Base-by-base conservation (phyloP, 148 eudicot species). In the Heliamphora exappendiculata region DNA sequence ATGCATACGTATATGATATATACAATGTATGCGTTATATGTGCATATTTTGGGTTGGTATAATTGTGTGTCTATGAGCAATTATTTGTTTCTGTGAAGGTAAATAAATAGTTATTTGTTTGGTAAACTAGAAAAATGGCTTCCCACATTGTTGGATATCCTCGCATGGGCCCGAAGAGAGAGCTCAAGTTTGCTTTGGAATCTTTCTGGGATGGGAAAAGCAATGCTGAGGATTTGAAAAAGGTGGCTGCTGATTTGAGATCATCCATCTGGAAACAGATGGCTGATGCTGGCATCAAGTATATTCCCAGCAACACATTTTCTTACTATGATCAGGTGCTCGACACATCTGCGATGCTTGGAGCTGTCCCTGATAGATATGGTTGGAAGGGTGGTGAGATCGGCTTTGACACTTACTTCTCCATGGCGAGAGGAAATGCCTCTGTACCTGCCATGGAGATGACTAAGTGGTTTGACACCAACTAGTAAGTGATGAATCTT, bases 391-490 rank as follows among this genome's bases (percentile, higher is more conserved):
- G 89, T 51, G 94, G 91, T 77, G 97, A 92, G 92, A 90, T 92
- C 11, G 97, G 82, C 51, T 90, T 92, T 19, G 94, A 89, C 65
- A 83, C 83, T 67, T 92, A 90, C 82, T 92, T 92, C 83, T 90
- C 94, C 59, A 92, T 92, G 97, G 94, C 95, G 47, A 89, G 94
- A 86, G 97, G 94, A 70, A 92, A 92, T 64, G 92, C 94, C 84
- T 82, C 94, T 29, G 85, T 92, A 65, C 97, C 92, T n/a, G 97
- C 97, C 34, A 92, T 92, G 94, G 94, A 92, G 80, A 92, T 92
- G 97, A 92, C 94, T 82, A 92, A 92, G 90, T 92, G 97, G 97
- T 92, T 92, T 45, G 94, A 92, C 88, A 92, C 97, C 91, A 92
- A 92, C 91, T 92, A 92, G 97, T 92, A 85, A 90, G 97, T 90